Conservation (phyloP, 139 green algal genomes). For the Chlorella sp. region DNA sequence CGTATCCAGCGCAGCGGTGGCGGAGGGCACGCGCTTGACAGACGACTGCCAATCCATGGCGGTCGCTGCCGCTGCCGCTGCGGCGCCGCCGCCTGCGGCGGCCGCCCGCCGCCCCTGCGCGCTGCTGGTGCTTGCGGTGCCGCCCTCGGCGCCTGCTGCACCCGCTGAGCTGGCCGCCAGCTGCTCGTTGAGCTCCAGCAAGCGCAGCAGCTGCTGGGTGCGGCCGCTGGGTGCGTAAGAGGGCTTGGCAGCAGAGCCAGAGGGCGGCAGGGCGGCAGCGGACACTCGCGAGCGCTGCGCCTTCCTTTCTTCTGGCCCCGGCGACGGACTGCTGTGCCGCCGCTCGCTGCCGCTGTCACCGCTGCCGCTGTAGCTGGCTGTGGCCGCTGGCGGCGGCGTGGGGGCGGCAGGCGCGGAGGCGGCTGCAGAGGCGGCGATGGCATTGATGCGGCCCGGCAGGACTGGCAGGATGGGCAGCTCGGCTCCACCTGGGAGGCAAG, state of each 20-base stretch:
- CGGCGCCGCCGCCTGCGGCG: too few relatives aligned
- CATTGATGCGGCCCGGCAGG: conserved; percentile 35
- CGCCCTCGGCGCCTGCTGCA: not conserved
- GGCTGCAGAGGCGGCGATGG: not conserved
- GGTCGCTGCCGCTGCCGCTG: too few relatives aligned
- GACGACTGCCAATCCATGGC: conserved; percentile 1
- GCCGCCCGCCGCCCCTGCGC: not conserved
- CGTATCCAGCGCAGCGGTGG: conserved; percentile 20
- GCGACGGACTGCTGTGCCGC: not conserved
- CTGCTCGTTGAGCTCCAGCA: conserved; percentile 22
- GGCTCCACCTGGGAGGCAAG: conserved; percentile 2
- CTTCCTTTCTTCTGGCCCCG: not conserved
- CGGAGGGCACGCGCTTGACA: not conserved
- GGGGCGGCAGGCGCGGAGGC: not conserved
- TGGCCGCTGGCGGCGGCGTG: not conserved
- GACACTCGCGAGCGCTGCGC: not conserved
- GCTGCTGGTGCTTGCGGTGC: conserved; percentile 16
- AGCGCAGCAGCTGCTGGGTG: conserved; percentile 27
- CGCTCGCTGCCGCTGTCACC: conserved; percentile 13
- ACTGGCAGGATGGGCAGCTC: conserved; percentile 39
- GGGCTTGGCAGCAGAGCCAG: not conserved
- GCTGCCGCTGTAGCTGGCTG: conserved; percentile 1
- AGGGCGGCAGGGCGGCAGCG: not conserved
- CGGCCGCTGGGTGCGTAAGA: not conserved
- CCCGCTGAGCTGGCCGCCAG: not conserved